Base-by-base conservation (phyloP, 106 monocot species). In the Platanthera zijinensis region DNA sequence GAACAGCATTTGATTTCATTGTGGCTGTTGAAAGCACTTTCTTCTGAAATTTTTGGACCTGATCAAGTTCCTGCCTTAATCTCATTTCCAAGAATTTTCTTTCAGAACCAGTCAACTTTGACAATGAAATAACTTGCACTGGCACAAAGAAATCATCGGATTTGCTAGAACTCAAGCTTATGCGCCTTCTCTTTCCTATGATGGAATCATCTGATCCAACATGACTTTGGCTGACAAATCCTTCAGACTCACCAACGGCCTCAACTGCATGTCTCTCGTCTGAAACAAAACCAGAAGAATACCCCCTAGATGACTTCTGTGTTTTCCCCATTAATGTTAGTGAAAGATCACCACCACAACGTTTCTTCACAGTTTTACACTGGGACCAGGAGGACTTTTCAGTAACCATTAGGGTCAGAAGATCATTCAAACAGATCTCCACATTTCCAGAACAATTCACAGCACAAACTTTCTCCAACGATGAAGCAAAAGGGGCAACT, bases 221-320 rank as follows among this genome's bases (percentile, higher is more conserved):
- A 71, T 83, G 84, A 18, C 82, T 83, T 2, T 84, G 87, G 82
- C 81, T 90, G 10, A 78, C 84, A 68, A 91, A 84, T 32, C 87
- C 87, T 79, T 94, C 91, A 1, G 93, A 89, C 71, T 97, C 97
- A 8, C 83, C 93, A 11, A 93, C 69, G 10, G 86, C 88, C 74
- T 97, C 97, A 51, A 85, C 91, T 22, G 85, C 82, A 76, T 97
- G 87, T 7, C 84, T 83, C 21, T 86, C 86, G 13, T 91, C 97
- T 5, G 91, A 74, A 18, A 84, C 76, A 72, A 80, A 80, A 12
- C 80, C 83, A 61, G 86, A 79, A 48, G 86, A 75, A 61, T 73
- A 76, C 4, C 57, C 86, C 52, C 69, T 82, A 14, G 89, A 82
- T 48, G 77, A 77, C 51, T 72, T 84, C 45, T 84, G 86, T 7